Conservation (phyloP, 1,284 basidiomycete genomes). For the Xerocomus nothofagi region DNA sequence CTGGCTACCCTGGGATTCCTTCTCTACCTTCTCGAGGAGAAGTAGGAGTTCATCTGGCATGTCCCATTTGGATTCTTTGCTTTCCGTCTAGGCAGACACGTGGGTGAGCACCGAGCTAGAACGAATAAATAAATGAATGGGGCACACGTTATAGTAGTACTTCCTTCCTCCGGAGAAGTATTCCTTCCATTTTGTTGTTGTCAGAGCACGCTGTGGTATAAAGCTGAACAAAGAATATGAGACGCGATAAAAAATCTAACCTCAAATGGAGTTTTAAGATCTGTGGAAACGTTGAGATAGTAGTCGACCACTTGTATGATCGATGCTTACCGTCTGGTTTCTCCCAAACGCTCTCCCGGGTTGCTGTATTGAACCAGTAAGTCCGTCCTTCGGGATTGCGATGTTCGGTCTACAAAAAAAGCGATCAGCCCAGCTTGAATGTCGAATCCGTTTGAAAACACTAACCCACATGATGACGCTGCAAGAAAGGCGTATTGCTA, state of each 20-base stretch:
- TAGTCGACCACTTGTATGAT: conserved; percentile 7
- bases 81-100: conserved; percentile 55
- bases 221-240: conserved; percentile 8
- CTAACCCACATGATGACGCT: conserved; percentile 33
- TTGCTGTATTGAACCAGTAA: conserved; percentile 83
- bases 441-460: conserved; percentile 2
- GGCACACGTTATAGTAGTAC: conserved; percentile 86
- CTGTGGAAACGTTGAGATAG: conserved; percentile 39
- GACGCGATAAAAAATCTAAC: conserved; percentile 40
- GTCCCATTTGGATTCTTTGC: conserved; percentile 94
- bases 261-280: conserved; percentile 84
- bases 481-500: not conserved
- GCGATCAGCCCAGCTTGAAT: conserved; percentile 4
- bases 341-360: conserved; percentile 83
- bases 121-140: not conserved
- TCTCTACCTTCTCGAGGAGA: conserved; percentile 81
- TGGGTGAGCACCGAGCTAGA: not conserved
- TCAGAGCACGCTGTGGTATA: conserved; percentile 70
- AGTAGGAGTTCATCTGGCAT: conserved; percentile 86
- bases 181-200: conserved; percentile 89
- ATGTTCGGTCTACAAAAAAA: conserved; percentile 61
- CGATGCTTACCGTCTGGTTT: conserved; percentile 71
- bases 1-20: conserved; percentile 51
- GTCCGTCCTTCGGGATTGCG: conserved; percentile 82
- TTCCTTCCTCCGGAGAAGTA: conserved; percentile 88